Evolutionary conservation across 441 rosid species (phyloP), one percentile per base, ranked within the genome.

Genomic region (Pelargonium citronellum): DNA sequence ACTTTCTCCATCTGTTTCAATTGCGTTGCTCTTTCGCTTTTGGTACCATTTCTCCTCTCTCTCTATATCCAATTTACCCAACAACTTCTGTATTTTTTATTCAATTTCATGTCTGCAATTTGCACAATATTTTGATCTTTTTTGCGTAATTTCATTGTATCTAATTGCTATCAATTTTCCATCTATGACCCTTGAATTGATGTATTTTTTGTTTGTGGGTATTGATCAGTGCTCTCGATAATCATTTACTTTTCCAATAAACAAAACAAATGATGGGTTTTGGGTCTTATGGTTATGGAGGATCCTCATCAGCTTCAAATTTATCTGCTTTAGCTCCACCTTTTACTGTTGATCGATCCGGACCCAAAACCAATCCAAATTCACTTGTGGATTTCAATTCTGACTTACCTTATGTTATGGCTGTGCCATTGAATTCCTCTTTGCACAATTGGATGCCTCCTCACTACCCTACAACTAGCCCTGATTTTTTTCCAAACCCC

Each of bases 301-400:
- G 85, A 47, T 80, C 77, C 51, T 74, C 83, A 3, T 69, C 82
- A n/a, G 77, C 81, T 6, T 87, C 89, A 10, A 86, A 80, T 75
- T 76, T 87, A 71, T 86, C 90, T 2, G 81, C 90, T 71, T 79
- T 73, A 61, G 92, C 92, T 68, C 88, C 82, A 9, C 92, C 92
- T 43, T 87, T 87, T 51, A 82, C 82, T 5, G 88, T 84, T 20
- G 83, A 81, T n/a, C 79, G 82, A 61, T 74, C 81, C 47, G 57
- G 61, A 1, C 67, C 73, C 2, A 84, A 80, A 74, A 69, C 77
- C 60, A 46, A 72, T n/a, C 27, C 82, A 5, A 4, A 30, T 34
- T 75, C 77, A 2, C 77, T 77, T 67, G 77, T 73, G 64, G 88
- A 79, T 76, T 76, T 80, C 69, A 73, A 49, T 49, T 15, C 70